A percentile compares a stretch with the other conserved stretches of the same genome.
Conservation (phyloP, 129 eudicot genomes). For the Sambucus nigra region DNA sequence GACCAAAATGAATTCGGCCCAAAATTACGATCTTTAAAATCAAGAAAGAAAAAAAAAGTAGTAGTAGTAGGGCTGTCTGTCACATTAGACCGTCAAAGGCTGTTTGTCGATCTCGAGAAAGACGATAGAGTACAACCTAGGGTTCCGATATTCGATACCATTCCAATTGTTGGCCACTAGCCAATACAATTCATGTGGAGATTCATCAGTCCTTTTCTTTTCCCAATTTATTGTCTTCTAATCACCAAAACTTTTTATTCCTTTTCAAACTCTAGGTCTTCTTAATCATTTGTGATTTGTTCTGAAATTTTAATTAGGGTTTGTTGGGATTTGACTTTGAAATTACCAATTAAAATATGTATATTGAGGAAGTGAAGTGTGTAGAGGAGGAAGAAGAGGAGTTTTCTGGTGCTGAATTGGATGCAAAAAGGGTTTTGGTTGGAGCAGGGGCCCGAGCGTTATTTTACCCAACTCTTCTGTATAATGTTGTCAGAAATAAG, state of each 20-base stretch:
- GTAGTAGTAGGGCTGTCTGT: too few species aligned
- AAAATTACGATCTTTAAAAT: too few species aligned
- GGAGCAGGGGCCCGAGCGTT: constrained; percentile 63
- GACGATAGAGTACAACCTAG: constrained; percentile 1
- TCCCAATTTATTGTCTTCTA: not conserved
- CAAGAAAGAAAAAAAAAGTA: too few species aligned
- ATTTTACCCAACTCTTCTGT: constrained; percentile 54
- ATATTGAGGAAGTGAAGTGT: constrained; percentile 33
- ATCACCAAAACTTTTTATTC: too few species aligned
- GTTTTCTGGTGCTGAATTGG: constrained; percentile 15
- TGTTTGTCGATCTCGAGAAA: not conserved
- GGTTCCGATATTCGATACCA: constrained; percentile 1
- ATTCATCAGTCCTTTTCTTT: not conserved
- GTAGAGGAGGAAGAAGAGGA: constrained; percentile 13
- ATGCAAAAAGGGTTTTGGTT: constrained; percentile 41
- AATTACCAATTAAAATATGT: constrained; percentile 21
- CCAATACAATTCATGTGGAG: not conserved
- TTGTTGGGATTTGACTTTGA: not conserved
- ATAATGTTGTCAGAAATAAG: constrained; percentile 56
- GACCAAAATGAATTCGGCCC: too few species aligned
- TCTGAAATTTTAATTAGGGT: not conserved
- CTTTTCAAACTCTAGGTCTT: too few species aligned
- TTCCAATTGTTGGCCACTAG: not conserved
- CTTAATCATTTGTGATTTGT: too few species aligned
- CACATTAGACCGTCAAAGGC: too few species aligned